Evolutionary conservation across 2,329 filamentous ascomycete genomes (phyloP).

Genomic region (Didymellaceae sp.): DNA sequence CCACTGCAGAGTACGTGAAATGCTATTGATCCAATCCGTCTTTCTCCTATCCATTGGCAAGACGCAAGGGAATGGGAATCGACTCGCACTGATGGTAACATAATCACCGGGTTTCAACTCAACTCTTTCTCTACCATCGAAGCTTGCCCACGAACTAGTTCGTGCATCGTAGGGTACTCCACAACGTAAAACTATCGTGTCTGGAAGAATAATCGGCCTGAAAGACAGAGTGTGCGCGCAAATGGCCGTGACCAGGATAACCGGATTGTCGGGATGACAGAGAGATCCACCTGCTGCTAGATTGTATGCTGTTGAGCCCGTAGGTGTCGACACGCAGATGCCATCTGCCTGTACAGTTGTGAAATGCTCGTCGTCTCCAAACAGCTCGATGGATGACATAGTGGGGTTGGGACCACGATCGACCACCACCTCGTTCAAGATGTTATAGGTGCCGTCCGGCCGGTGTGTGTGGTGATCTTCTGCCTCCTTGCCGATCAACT

Average conservation of each 20-base stretch:
- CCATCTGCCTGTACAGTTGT: conserved; percentile 93
- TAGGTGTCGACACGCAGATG: conserved; percentile 91
- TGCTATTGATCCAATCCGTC: conserved; percentile 84
- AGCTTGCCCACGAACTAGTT: conserved; percentile 94
- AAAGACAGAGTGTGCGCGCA: conserved; percentile 95
- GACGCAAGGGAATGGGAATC: conserved; percentile 81
- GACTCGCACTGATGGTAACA: conserved; percentile 80
- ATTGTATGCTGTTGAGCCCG: conserved; percentile 94
- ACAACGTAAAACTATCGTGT: conserved; percentile 90
- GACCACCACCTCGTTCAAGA: conserved; percentile 95
- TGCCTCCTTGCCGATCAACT: conserved; percentile 84
- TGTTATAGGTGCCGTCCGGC: conserved; percentile 84
- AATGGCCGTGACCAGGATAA: conserved; percentile 92
- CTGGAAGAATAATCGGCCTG: conserved; percentile 93
- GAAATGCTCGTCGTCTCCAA: conserved; percentile 94
- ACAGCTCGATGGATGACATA: conserved; percentile 90
- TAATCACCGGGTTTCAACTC: conserved; percentile 81
- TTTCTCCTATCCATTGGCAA: conserved; percentile 71
- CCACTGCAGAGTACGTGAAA: conserved; percentile 80
- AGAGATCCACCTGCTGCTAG: conserved; percentile 93
- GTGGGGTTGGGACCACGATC: conserved; percentile 93
- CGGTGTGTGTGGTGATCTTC: conserved; percentile 85
- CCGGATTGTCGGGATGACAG: conserved; percentile 94
- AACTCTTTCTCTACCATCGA: conserved; percentile 84
- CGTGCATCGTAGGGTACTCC: conserved; percentile 95